These are phyloP conservation scores for Calendula officinalis DNA, from an alignment of 129 eudicot species.

Conservation along the genomic window DNA sequence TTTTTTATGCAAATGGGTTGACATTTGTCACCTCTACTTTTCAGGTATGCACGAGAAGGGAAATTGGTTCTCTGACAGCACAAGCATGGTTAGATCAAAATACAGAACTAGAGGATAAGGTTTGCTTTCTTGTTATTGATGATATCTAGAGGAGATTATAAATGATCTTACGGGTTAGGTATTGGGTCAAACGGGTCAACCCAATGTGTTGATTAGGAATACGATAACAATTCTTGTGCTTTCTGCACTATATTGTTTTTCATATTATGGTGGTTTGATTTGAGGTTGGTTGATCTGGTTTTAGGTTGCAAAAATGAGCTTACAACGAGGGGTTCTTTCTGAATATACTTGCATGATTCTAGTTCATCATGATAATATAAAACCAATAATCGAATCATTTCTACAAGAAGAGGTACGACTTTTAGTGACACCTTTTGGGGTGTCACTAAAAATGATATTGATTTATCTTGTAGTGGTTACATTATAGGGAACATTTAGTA, in stretches of 20 bases:
- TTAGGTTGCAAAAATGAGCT: conserved; percentile 71
- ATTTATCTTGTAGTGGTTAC: no score
- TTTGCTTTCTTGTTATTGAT: conserved; percentile 21
- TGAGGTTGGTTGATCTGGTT: background rate
- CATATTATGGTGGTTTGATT: background rate
- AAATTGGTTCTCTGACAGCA: conserved; percentile 60
- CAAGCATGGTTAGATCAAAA: conserved; percentile 73
- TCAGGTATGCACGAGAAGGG: conserved; percentile 69
- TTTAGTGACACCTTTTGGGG: background rate
- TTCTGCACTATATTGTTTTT: background rate
- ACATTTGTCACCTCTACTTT: background rate
- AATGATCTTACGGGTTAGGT: background rate
- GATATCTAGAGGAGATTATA: background rate
- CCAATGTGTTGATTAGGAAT: background rate
- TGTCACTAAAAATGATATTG: no score
- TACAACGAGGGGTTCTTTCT: conserved; percentile 67
- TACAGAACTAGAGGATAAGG: conserved; percentile 69
- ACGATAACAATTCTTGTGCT: background rate
- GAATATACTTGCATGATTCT: conserved; percentile 72
- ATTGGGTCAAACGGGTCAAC: no score
- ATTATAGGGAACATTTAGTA: no score
- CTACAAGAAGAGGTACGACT: conserved; percentile 50
- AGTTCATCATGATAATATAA: conserved; percentile 41
- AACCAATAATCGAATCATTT: conserved; percentile 32
- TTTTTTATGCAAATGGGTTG: background rate